Conservation (phyloP, 371 early-diverging fungal genomes). For the Mortierella sp. region DNA sequence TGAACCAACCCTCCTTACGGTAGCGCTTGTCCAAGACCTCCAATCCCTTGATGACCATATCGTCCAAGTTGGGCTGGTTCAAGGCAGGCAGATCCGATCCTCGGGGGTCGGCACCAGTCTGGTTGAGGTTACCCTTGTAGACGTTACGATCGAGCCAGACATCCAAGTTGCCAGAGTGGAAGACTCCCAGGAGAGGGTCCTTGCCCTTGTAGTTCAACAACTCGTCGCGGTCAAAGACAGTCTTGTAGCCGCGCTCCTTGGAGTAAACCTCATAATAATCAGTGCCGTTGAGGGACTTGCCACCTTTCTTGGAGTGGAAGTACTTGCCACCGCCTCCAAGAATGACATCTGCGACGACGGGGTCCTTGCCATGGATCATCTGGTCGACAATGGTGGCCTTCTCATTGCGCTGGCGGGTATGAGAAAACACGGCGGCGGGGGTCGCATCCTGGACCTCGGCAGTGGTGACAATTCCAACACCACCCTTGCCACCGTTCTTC, state of each 20-base stretch:
- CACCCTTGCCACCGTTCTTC: slow-evolving; percentile 63
- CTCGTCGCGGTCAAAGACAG: slow-evolving; percentile 66
- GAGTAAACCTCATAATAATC: slow-evolving; percentile 69
- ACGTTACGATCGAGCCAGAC: slow-evolving; percentile 81
- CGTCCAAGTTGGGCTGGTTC: slow-evolving; percentile 76
- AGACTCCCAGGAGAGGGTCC: slow-evolving; percentile 79
- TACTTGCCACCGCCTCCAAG: slow-evolving; percentile 77
- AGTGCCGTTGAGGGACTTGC: slow-evolving; percentile 64
- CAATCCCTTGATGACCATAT: slow-evolving; percentile 78
- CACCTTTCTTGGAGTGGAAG: slow-evolving; percentile 63
- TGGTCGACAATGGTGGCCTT: slow-evolving; percentile 74
- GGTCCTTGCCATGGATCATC: slow-evolving; percentile 67
- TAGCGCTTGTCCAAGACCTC: slow-evolving; percentile 72
- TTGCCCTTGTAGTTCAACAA: slow-evolving; percentile 65
- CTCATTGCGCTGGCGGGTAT: slow-evolving; percentile 70
- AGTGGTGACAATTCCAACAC: slow-evolving; percentile 81
- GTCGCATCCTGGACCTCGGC: slow-evolving; percentile 81
- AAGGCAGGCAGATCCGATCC: slow-evolving; percentile 65
- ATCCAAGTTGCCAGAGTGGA: slow-evolving; percentile 73
- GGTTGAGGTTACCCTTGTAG: slow-evolving; percentile 67
- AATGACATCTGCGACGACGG: slow-evolving; percentile 78
- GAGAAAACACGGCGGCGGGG: slow-evolving; percentile 76
- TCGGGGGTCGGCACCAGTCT: slow-evolving; percentile 64
- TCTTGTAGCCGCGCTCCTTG: slow-evolving; percentile 70
- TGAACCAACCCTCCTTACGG: slow-evolving; percentile 78